Conservation (phyloP, 805 yeast species). For the Suhomyces sp. region DNA sequence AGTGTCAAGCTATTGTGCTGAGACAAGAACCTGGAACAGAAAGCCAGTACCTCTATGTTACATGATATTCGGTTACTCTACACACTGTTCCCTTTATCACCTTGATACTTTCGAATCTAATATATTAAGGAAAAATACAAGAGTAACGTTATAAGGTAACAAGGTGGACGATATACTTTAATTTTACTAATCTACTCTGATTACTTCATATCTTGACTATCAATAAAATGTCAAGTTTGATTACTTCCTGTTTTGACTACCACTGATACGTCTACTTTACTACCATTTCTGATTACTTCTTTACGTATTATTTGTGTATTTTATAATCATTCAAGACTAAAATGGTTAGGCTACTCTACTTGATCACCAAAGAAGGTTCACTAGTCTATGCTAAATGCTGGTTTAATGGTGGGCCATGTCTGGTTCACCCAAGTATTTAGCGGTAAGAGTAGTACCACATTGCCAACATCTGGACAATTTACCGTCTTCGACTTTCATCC, state of each 20-base stretch:
- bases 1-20: neutral
- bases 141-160: too few relatives aligned
- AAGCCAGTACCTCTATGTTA: neutral
- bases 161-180: neutral
- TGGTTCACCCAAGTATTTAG: slow-evolving; percentile 84
- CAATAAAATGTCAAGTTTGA: neutral
- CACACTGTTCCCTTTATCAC: neutral
- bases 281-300: neutral
- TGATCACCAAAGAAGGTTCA: neutral
- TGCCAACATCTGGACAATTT: slow-evolving; percentile 96
- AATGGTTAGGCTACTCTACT: neutral
- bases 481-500: slow-evolving; percentile 85
- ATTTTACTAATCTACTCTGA: neutral
- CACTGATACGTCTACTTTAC: too few relatives aligned
- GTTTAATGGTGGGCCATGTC: slow-evolving; percentile 49
- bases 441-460: slow-evolving; percentile 92
- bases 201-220: neutral
- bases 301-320: neutral
- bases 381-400: neutral
- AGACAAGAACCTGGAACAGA: neutral
- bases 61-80: neutral
- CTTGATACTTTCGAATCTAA: neutral
- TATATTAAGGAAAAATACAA: too few relatives aligned
- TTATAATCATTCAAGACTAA: neutral
- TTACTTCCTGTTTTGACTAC: too few relatives aligned